Evolutionary conservation across 768 basidiomycete genomes (phyloP), one percentile per base, ranked within the genome.

Genomic region (Gelatoporia subvermispora): DNA sequence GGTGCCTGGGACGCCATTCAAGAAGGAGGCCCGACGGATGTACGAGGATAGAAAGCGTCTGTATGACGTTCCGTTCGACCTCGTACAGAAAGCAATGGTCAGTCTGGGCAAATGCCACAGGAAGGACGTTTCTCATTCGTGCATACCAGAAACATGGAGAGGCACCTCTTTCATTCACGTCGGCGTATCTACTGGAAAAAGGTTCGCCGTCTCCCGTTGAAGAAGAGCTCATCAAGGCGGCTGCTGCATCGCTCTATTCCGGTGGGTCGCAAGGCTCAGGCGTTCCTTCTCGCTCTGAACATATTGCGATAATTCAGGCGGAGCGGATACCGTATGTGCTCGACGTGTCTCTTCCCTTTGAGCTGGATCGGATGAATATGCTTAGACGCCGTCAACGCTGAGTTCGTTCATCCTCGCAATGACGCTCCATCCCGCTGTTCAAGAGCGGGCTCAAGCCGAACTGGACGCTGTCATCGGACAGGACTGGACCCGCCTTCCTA

Each of bases 401-500:
- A 47, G 55, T 43, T 23, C 49, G 2, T 53, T 61, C 50, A 59
- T 59, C 43, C 61, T 60, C 13, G 67, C 67, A 5, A 73, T 74
- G 69, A 42, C 66, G 3, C 61, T 59, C 22, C 59, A 67, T 28
- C 73, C 69, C 3, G 62, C 65, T 2, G 62, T 62, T n/a, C 72
- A 72, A 48, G 47, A 41, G 1, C 67, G 63, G 23, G 71, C 71
- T 0, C 72, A 74, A 28, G 62, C 59, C 37, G 73, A 72, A 48
- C 63, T 74, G 21, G 53, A 53, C 4, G 63, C 66, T 3, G 57
- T 67, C 17, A 38, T 70, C 16, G 68, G 68, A 13, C 37, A 47
- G 2, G 59, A 53, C 20, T 18, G 47, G 3, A 57, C 56, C 38
- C 59, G 68, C 20, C 67, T 87, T 25, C 87, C 87, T 2, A 70